Base-by-base conservation (phyloP, 2,329 filamentous ascomycete species). In the Cercospora sp. region DNA sequence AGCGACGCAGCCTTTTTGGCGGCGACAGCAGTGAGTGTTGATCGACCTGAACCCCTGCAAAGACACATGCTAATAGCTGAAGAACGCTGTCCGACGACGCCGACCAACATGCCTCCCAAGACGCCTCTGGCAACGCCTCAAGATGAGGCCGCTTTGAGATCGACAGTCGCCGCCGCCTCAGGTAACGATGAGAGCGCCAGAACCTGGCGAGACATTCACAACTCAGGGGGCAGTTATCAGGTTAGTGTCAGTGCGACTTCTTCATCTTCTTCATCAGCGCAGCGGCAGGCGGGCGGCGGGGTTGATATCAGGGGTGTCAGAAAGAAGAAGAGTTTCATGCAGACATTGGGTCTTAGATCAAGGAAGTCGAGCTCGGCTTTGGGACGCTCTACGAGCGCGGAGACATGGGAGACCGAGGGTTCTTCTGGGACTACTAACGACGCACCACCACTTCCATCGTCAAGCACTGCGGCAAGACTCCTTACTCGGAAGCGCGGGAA, bases 271-370 rank as follows among this genome's bases (percentile, higher is more conserved):
- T 64, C 51, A 13, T 42, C 30, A 33, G 62, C 51, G 18, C 62
- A 28, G 33, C 62, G 51, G 48, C 62, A 58, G 62, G 18, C 18
- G 10, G 30, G 20, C 30, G 33, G 33, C 10, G 60, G 20, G 16
- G 48, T 26, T 33, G n/a, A 23, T 7, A 8, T 3, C 18, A 23
- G 33, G 20, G 60, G 30, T n/a, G 13, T 64, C 18, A 64, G 57
- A 13, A 57, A 64, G 62, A 64, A 63, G 28, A 63, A 64, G 62
- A 58, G 62, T 12, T 58, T 64, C 31, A 40, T 64, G 18, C 45
- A 51, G n/a, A 16, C 30, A n/a, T 31, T 64, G n/a, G 48, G 62
- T 40, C 28, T 64, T 30, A 57, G 62, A 18, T 57, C 62, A 40
- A 64, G 48, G 48, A 64, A 64, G 31, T 64, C 62, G 16, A 58